These are phyloP conservation scores for Podospora comata DNA, from an alignment of 495 filamentous ascomycete genomes.

Conservation along the genomic window DNA sequence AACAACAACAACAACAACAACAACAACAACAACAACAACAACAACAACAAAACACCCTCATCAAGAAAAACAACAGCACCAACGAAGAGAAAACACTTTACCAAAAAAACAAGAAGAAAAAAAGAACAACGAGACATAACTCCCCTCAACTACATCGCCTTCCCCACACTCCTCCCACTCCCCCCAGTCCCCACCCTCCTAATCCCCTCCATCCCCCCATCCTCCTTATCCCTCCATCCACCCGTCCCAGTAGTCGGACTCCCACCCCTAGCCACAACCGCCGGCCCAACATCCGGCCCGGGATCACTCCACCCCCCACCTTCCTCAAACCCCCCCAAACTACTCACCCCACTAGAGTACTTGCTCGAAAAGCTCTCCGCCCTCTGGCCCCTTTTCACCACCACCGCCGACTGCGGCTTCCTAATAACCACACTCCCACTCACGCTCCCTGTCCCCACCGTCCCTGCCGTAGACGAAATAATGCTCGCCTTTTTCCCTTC, in stretches of 20 bases:
- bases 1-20: not conserved
- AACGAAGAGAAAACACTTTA: not conserved
- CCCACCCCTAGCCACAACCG: conserved; percentile 15
- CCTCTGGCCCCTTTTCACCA: conserved; percentile 19
- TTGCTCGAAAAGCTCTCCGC: conserved; percentile 42
- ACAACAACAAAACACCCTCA: not conserved
- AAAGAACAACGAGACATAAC: not conserved
- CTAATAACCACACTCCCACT: not conserved
- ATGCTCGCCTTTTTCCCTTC: conserved; percentile 21
- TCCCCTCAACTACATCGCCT: conserved; percentile 35
- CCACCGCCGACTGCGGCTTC: conserved; percentile 14
- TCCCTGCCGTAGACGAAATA: conserved; percentile 23
- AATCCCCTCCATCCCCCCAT: conserved; percentile 10
- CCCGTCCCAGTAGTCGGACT: not conserved
- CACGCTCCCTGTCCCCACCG: conserved; percentile 20
- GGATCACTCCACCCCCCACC: conserved; percentile 50
- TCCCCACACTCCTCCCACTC: conserved; percentile 35
- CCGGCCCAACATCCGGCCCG: conserved; percentile 49
- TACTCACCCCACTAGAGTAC: conserved; percentile 46
- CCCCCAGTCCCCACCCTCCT: conserved; percentile 27
- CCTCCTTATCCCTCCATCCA: not conserved
- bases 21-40: not conserved
- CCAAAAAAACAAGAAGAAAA: not conserved
- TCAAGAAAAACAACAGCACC: conserved; percentile 1
- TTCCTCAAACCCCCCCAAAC: not conserved